Conservation (phyloP, 1,284 basidiomycete genomes). For the Albatrellus sp. region DNA sequence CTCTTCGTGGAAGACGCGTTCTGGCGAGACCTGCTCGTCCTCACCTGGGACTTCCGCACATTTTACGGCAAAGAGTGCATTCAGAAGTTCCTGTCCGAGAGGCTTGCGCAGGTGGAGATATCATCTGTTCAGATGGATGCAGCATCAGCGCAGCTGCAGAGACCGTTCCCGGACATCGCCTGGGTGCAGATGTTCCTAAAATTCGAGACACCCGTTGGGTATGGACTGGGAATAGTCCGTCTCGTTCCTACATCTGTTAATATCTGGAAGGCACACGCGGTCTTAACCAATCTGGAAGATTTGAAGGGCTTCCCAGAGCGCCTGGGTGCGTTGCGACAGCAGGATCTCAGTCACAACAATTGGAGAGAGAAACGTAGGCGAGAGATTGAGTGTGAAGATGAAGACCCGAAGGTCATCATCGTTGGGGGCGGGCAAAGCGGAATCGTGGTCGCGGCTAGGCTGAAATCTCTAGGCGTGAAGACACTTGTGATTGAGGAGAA, state of each 20-base stretch:
- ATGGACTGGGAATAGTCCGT: constrained; percentile 36
- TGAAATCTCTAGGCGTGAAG: constrained; percentile 40
- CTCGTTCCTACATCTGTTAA: constrained; percentile 36
- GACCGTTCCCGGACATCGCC: constrained; percentile 40
- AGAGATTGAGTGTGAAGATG: constrained; percentile 27
- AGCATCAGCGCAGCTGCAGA: constrained; percentile 22
- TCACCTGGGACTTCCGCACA: constrained; percentile 59
- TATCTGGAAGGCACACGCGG: constrained; percentile 43
- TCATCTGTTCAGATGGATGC: constrained; percentile 27
- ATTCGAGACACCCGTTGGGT: constrained; percentile 42
- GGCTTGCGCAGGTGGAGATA: constrained; percentile 26
- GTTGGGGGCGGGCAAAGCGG: constrained; percentile 61
- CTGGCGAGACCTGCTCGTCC: constrained; percentile 49
- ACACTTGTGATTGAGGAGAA: constrained; percentile 43
- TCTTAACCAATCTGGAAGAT: constrained; percentile 51
- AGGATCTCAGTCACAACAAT: constrained; percentile 27
- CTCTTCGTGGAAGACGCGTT: constrained; percentile 33
- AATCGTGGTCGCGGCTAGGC: constrained; percentile 43
- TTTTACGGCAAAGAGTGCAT: constrained; percentile 34
- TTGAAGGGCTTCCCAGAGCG: constrained; percentile 38
- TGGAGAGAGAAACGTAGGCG: constrained; percentile 26
- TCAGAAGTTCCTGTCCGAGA: constrained; percentile 29
- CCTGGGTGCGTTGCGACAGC: constrained; percentile 25
- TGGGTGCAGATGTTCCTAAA: constrained; percentile 48
- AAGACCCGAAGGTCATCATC: constrained; percentile 35